phyloP scores from a whole-genome alignment of 306 rosid species.

The Malus asiatica region DNA sequence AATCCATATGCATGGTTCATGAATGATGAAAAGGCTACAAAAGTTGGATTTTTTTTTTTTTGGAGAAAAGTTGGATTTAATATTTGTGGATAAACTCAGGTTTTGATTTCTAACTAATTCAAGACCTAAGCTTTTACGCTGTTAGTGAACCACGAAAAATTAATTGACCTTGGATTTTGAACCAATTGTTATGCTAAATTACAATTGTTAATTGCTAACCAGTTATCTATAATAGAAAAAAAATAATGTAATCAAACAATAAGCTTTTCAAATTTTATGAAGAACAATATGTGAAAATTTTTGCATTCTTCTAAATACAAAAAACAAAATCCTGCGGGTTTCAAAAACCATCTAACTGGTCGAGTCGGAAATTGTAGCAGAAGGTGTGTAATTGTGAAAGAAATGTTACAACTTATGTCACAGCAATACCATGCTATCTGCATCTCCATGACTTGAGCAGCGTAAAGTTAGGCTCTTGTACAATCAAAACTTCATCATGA shows the following conservation, averaged over 20 bases:
- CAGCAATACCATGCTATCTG: neutral
- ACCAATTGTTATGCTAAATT: no score
- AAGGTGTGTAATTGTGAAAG: neutral
- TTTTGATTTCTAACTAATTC: no score
- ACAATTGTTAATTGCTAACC: no score
- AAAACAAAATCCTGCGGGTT: neutral
- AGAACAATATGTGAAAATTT: neutral
- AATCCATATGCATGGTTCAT: no score
- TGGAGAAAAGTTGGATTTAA: no score
- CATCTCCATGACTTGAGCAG: neutral
- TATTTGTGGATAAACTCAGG: no score
- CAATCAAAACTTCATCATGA: constrained; percentile 11
- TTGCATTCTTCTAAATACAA: neutral
- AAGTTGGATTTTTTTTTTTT: no score
- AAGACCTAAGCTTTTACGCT: no score
- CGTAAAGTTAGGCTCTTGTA: neutral
- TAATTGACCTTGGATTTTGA: no score
- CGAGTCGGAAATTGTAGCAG: neutral
- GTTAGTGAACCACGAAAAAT: no score
- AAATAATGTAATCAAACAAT: neutral
- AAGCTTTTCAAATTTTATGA: neutral
- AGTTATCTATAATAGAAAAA: no score
- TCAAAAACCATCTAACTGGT: neutral
- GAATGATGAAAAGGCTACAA: no score
- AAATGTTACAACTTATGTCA: neutral